These are phyloP conservation scores for Wallacemonas sp. DNA, from an alignment of 208 protist species.

Conservation along the genomic window DNA sequence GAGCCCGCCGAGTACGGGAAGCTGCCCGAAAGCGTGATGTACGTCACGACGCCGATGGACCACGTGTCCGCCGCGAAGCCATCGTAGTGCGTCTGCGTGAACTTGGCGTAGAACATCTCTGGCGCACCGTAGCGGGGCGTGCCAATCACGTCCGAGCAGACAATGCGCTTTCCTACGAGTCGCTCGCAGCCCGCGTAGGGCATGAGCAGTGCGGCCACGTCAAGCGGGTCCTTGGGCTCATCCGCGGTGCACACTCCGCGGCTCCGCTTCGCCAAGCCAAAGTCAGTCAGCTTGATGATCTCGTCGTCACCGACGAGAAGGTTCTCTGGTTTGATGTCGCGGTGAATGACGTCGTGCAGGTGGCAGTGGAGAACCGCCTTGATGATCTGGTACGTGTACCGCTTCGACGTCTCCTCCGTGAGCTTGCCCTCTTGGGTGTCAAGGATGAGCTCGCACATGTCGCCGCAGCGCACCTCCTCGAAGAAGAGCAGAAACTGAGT, in stretches of 20 bases:
- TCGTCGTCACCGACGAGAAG: constrained; percentile 86
- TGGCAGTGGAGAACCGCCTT: constrained; percentile 91
- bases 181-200: constrained; percentile 78
- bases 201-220: constrained; percentile 73
- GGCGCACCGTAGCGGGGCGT: constrained; percentile 90
- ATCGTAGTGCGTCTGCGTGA: constrained; percentile 92
- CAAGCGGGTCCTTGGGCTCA: constrained; percentile 58
- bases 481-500: constrained; percentile 88
- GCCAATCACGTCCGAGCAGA: constrained; percentile 90
- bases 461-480: constrained; percentile 83
- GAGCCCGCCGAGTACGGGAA: constrained; percentile 95
- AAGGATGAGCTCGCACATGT: constrained; percentile 90
- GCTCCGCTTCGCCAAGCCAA: constrained; percentile 85
- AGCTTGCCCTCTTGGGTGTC: constrained; percentile 77
- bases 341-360: constrained; percentile 90
- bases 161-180: constrained; percentile 77
- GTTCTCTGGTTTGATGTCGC: constrained; percentile 93
- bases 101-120: constrained; percentile 93
- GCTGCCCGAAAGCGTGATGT: constrained; percentile 96
- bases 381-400: constrained; percentile 90
- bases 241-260: constrained; percentile 75
- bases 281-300: constrained; percentile 92
- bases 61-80: constrained; percentile 95
- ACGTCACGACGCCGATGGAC: constrained; percentile 97
- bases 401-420: constrained; percentile 77